Base-by-base conservation (phyloP, 1,284 basidiomycete genomes). In the Sporisorium iseilematis-ciliati region DNA sequence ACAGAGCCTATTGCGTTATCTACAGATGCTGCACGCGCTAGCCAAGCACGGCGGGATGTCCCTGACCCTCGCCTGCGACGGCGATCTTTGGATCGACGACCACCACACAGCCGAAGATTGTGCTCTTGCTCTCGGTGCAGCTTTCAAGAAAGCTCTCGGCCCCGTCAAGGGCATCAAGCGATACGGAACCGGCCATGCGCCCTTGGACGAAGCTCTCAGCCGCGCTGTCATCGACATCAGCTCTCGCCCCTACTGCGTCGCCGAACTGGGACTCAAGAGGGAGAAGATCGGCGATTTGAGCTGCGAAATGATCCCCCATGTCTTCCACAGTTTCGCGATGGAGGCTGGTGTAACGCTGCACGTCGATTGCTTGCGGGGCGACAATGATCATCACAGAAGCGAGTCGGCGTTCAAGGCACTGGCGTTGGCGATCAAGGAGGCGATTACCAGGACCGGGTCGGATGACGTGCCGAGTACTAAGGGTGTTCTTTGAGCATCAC, bases 371-470 rank as follows among this genome's bases (percentile, higher is more conserved):
- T 88, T 99, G 58, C 89, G 94, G 35, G 97, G 97, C 54, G 91
- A 93, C 80, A 99, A 99, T 87, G 97, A 99, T 85, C 97, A 99
- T 86, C 97, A 99, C 87, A 95, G 96, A 67, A 90, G 95, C 35
- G 97, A 99, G 86, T 94, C 95, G 5, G 94, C 95, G 7, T 99
- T 99, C 90, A 99, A 99, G 87, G 96, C 96, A 0, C 87, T 98
- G 26, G 97, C 96, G 0, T 88, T 99, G 20, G 97, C 97, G 4
- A 95, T 99, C 81, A 91, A 92, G 76, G 91, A 97, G 86, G 97
- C 97, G 18, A 92, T 97, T 71, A 90, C 94, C 81, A 88, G 89
- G 75, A 99, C 96, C 0, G 95, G 95, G 7, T 90, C 92, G 16
- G 89, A 91, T 80, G 97, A 99, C 75, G 91, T 99, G 21, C 97